Evolutionary conservation across 768 basidiomycete species (phyloP), one percentile per base, ranked within the genome.

Genomic region (Pulveroboletus sp.): DNA sequence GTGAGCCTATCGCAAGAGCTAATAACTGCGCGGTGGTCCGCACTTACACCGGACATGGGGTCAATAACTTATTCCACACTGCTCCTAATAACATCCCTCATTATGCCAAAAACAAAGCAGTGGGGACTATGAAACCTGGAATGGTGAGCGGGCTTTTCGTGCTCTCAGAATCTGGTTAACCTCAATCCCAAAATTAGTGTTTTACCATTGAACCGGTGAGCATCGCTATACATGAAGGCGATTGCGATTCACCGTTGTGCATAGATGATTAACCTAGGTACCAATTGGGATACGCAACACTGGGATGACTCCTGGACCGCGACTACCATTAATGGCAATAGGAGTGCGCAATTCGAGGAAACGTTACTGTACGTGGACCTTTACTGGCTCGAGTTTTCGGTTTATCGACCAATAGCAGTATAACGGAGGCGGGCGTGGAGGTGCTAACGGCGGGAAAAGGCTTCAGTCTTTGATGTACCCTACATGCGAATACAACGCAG

Each of bases 271-370:
- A 97, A 97, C 67, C 67, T 91, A 17, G 94, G 94, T 6, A 75
- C 77, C 44, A 81, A 76, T 54, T 88, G 86, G 83, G 80, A 80
- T 26, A 80, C 82, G 47, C 75, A 84, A 19, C 90, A 93, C 64
- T 93, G 93, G 93, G 86, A 86, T 27, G 93, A 95, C 67, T 85
- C 92, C 63, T 98, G 95, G 95, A 98, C 95, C 3, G 92, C 94
- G 2, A 91, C 87, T 19, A 99, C 96, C 5, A 69, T 78, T 12
- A 95, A 97, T 68, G 95, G 93, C 20, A 88, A 87, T 66, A 75
- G 79, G 48, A 93, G 90, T 52, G 96, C 96, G 2, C 96, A 99
- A 63, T 99, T 97, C 63, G 96, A 99, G 67, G 96, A 99, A 62
- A 97, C 95, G 1, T 73, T 99, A 30, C 68, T 99, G 93, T 94